Evolutionary conservation across 1,284 basidiomycete genomes (phyloP).

Genomic region (Leccinum fuscescens): DNA sequence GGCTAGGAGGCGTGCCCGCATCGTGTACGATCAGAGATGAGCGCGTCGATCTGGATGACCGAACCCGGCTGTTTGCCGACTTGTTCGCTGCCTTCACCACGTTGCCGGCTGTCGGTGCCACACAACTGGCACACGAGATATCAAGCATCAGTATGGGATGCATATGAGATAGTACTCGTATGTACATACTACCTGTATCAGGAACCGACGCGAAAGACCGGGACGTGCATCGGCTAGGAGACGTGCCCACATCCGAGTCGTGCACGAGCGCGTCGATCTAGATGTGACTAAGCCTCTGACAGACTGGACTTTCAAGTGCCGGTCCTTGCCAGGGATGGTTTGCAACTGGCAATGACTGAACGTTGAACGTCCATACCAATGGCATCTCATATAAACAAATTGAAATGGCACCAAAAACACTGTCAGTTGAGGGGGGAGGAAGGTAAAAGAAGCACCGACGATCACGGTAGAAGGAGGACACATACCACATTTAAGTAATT

Average conservation of each 20-base stretch:
- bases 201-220: not conserved
- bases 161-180: not conserved
- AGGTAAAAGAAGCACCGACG: not conserved
- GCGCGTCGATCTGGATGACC: no score
- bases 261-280: not conserved
- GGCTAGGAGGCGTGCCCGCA: no score
- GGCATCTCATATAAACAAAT: not conserved
- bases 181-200: not conserved
- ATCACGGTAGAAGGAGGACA: not conserved
- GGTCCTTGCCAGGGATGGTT: not conserved
- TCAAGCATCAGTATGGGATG: not conserved
- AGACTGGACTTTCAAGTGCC: not conserved
- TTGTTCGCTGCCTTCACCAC: not conserved
- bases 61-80: not conserved
- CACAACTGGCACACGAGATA: not conserved
- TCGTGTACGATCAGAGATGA: no score
- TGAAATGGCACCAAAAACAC: not conserved
- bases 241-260: not conserved
- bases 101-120: not conserved
- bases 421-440: not conserved
- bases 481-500: not conserved
- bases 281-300: not conserved
- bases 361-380: not conserved
- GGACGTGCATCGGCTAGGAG: not conserved
- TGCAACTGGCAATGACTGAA: not conserved